Evolutionary conservation across 1,284 basidiomycete genomes (phyloP), one percentile per base, ranked within the genome.

Genomic region (Coniophora puteana): DNA sequence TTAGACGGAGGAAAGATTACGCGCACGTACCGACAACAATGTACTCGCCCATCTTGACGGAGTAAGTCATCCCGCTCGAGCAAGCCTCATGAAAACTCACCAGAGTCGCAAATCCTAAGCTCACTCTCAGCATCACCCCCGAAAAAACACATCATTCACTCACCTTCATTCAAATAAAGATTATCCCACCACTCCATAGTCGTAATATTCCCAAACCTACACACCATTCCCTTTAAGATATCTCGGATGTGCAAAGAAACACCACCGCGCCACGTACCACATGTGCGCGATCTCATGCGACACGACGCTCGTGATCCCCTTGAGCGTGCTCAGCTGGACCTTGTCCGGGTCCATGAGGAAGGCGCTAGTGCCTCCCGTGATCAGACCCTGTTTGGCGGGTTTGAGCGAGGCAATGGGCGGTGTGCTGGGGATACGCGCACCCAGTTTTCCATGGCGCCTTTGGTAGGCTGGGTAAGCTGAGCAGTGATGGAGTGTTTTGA

Each of bases 371-470:
- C 93, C 76, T 20, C 93, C 93, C 8, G 89, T 96, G 58, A 97
- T 96, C 45, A 97, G 69, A 43, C 93, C 92, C 80, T 76, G 36
- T 34, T 11, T 10, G 44, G n/a, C n/a, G n/a, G n/a, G n/a, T n/a
- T n/a, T n/a, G n/a, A n/a, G n/a, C n/a, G n/a, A n/a, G n/a, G n/a
- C n/a, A n/a, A n/a, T n/a, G 27, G 8, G 33, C 3, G 23, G 32
- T 8, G 3, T n/a, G n/a, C n/a, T n/a, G n/a, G n/a, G n/a, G n/a
- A n/a, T n/a, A n/a, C n/a, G n/a, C 52, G 34, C 56, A 72, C 74
- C 86, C 90, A 93, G 62, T 96, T 96, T 68, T 97, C 93, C 93
- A 94, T 95, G 3, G 92, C 93, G 38, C n/a, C n/a, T n/a, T n/a
- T n/a, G n/a, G n/a, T n/a, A n/a, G n/a, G n/a, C n/a, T n/a, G n/a